Base-by-base conservation (phyloP, 2,329 filamentous ascomycete genomes). In the Aureobasidium sp. region DNA sequence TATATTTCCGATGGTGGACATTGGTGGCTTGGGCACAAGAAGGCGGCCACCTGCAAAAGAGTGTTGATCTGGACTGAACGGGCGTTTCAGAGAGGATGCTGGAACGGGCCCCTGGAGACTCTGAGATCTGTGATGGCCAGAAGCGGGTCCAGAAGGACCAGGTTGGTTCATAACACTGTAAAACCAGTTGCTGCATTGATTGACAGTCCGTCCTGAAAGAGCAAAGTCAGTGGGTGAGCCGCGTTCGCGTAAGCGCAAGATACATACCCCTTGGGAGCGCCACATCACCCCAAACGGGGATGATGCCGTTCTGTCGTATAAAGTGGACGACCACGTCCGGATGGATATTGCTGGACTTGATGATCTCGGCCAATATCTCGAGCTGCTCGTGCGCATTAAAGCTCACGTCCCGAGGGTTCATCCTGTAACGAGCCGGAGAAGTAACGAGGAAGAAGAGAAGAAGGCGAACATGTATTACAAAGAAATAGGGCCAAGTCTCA, bases 291-390 rank as follows among this genome's bases (percentile, higher is more conserved):
- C 79, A 82, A 67, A 72, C 72, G 62, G 78, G 79, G 66, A 74
- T 72, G 64, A 79, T 71, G 65, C 75, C 73, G 63, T 70, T 67
- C 58, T 78, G 75, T 64, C 73, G 72, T 65, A 82, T 74, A 65
- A 79, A 70, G 62, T 75, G 70, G 65, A 78, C 73, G 62, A 80
- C 71, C 48, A 73, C 70, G 65, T 74, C 72, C 52, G 77, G 75
- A 45, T 76, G 72, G 61, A 80, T 72, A 47, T 73, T 71, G 62
- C 76, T 74, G 45, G 73, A 73, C 69, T 80, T 83, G 66, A 83
- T 73, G 65, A 80, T 77, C 69, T 83, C 80, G 67, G 80, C 77
- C 65, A 83, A 75, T 62, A 83, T 70, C 51, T 71, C 70, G 63
- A 73, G 71, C 71, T 75, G 65, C 55, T 60, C 57, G 34, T 60